Evolutionary conservation across 768 basidiomycete genomes (phyloP).

Genomic region (Boletus sp.): DNA sequence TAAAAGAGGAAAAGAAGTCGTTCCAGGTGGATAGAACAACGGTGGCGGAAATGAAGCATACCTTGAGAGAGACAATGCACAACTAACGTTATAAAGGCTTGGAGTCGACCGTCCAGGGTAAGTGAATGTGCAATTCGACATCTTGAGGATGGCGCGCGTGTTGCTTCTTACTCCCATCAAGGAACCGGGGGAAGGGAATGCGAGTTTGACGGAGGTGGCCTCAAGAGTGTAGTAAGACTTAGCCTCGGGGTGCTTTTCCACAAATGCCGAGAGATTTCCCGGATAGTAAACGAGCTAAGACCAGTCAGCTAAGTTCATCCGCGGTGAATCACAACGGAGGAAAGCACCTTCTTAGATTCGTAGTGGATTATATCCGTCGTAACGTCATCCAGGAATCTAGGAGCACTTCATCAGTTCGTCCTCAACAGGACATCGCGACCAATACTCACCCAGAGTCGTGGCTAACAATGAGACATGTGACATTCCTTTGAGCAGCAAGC

Average conservation of each 20-base stretch:
- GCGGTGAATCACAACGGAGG: slow-evolving; percentile 16
- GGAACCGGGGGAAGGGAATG: slow-evolving; percentile 93
- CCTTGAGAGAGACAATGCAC: slow-evolving; percentile 92
- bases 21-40: slow-evolving; percentile 13
- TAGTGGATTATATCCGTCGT: slow-evolving; percentile 98
- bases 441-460: slow-evolving; percentile 91
- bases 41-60: slow-evolving; percentile 35
- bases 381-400: slow-evolving; percentile 88
- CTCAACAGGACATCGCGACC: slow-evolving; percentile 5
- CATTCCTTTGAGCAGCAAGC: slow-evolving; percentile 72
- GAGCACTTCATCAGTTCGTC: slow-evolving; percentile 2
- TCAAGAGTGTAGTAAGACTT: slow-evolving; percentile 96
- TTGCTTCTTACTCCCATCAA: slow-evolving; percentile 97
- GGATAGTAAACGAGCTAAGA: slow-evolving; percentile 85
- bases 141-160: slow-evolving; percentile 93
- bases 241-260: slow-evolving; percentile 86
- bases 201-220: slow-evolving; percentile 90
- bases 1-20: slow-evolving; percentile 35
- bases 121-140: slow-evolving; percentile 88
- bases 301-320: slow-evolving; percentile 9
- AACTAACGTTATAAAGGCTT: slow-evolving; percentile 84
- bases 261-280: slow-evolving; percentile 89
- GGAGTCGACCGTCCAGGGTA: slow-evolving; percentile 84
- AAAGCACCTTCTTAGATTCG: slow-evolving; percentile 79
- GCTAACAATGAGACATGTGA: slow-evolving; percentile 92